phyloP scores from a whole-genome alignment of 2,329 filamentous ascomycete species.

The Aspergillus ochraceoroseus region DNA sequence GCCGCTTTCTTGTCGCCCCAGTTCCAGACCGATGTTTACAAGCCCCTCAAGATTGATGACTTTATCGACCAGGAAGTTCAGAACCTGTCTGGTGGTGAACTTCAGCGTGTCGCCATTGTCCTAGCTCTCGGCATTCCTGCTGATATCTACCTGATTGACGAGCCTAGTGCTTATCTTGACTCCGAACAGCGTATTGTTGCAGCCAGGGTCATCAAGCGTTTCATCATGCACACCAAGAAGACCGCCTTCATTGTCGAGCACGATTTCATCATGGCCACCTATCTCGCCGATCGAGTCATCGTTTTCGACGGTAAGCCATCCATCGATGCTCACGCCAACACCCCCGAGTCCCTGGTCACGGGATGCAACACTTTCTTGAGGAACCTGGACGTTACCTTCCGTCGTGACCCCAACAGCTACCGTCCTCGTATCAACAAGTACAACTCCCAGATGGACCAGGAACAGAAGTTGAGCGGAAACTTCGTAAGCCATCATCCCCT shows the following conservation, averaged over 20 bases:
- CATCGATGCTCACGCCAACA: constrained; percentile 79
- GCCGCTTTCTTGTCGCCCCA: constrained; percentile 91
- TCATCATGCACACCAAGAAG: constrained; percentile 99
- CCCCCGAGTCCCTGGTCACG: constrained; percentile 84
- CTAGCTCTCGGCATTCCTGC: constrained; percentile 91
- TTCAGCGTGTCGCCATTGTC: constrained; percentile 98
- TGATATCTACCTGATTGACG: constrained; percentile 97
- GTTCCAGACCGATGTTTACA: constrained; percentile 99
- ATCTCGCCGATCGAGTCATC: constrained; percentile 87
- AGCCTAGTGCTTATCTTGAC: constrained; percentile 94
- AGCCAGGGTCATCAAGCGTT: constrained; percentile 96
- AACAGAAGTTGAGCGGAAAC: constrained; percentile 91
- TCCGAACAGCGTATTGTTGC: constrained; percentile 99
- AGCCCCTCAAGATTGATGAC: constrained; percentile 97
- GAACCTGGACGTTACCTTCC: constrained; percentile 97
- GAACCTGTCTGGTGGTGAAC: constrained; percentile 97
- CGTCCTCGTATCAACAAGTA: constrained; percentile 98
- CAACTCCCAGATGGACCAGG: constrained; percentile 92
- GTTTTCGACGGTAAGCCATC: constrained; percentile 96
- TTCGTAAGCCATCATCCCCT: constrained; percentile 60
- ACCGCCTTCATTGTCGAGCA: constrained; percentile 99
- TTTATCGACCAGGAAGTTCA: constrained; percentile 99
- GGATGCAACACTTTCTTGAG: constrained; percentile 96
- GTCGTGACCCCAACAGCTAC: constrained; percentile 92
- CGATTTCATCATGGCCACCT: constrained; percentile 96